Conservation (phyloP, 306 rosid species). For the Malus asiatica region DNA sequence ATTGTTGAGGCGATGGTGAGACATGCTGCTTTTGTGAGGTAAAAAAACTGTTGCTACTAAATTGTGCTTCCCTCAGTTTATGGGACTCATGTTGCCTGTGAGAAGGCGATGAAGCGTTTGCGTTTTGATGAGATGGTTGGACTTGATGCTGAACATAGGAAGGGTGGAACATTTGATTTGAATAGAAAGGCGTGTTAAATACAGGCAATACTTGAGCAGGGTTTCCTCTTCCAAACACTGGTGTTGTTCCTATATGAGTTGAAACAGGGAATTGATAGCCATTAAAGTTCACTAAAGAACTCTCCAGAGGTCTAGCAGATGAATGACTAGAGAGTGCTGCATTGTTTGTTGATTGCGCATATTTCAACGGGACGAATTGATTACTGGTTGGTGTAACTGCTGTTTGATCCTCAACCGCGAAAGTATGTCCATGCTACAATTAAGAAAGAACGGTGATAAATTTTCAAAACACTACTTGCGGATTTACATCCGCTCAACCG, state of each 20-base stretch:
- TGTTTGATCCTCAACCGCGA: conserved; percentile 39
- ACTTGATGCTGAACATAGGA: conserved; percentile 42
- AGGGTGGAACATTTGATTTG: conserved; percentile 48
- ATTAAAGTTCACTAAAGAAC: conserved; percentile 26
- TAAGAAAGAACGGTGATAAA: conserved; percentile 16
- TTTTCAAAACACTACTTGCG: background rate
- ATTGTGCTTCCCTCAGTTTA: conserved; percentile 27
- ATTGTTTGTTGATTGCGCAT: conserved; percentile 19
- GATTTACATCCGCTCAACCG: background rate
- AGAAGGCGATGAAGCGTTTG: conserved; percentile 30
- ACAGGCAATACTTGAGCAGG: conserved; percentile 44
- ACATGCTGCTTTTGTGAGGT: conserved; percentile 39
- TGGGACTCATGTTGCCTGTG: conserved; percentile 37
- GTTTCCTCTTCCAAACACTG: conserved; percentile 38
- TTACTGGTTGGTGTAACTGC: conserved; percentile 24
- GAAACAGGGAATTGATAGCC: conserved; percentile 51
- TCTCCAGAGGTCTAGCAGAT: conserved; percentile 29
- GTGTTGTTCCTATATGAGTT: conserved; percentile 39
- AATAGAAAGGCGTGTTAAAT: conserved; percentile 37
- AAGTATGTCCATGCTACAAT: conserved; percentile 46
- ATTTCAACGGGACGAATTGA: conserved; percentile 32
- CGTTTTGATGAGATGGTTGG: conserved; percentile 34
- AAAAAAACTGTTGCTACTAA: conserved; percentile 29
- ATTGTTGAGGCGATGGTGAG: conserved; percentile 24
- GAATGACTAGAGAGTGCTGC: conserved; percentile 31